Percentiles rank a stretch among this genome's conserved stretches.
Evolutionary conservation across 805 yeast genomes (phyloP).

Genomic region (Kodamaea laetipori): DNA sequence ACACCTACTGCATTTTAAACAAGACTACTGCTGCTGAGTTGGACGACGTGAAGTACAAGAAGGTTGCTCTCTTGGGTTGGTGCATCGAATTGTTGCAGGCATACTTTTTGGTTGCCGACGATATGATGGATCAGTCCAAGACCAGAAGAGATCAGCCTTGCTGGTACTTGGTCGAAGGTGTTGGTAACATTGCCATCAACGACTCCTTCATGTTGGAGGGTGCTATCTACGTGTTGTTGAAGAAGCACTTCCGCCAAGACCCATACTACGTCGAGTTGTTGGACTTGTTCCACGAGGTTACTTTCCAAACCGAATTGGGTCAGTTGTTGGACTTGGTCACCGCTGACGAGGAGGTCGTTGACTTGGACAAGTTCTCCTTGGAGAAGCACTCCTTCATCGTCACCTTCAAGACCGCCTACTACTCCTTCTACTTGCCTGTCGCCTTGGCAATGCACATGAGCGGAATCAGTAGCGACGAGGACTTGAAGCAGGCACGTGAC

Average conservation of each 20-base stretch:
- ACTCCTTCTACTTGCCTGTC: conserved; percentile 95
- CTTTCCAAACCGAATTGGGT: conserved; percentile 97
- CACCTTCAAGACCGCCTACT: conserved; percentile 94
- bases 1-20: conserved; percentile 82
- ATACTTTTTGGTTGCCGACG: conserved; percentile 95
- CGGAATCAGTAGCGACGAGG: conserved; percentile 68
- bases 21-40: conserved; percentile 61
- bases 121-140: conserved; percentile 95
- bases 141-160: conserved; percentile 99
- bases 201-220: conserved; percentile 97
- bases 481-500: conserved; percentile 84
- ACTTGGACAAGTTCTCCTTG: conserved; percentile 80
- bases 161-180: conserved; percentile 84
- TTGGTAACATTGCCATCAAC: conserved; percentile 92
- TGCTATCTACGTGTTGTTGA: conserved; percentile 84
- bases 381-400: conserved; percentile 94
- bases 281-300: conserved; percentile 95
- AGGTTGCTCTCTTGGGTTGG: conserved; percentile 93
- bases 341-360: conserved; percentile 95
- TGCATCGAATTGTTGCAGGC: conserved; percentile 93
- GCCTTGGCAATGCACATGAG: conserved; percentile 95
- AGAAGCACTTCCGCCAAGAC: conserved; percentile 83
- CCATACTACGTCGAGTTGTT: conserved; percentile 83
- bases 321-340: conserved; percentile 94
- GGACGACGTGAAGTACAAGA: conserved; percentile 68